These are phyloP conservation scores for Lipomyces starkeyi DNA, from an alignment of 805 yeast species.

Conservation along the genomic window DNA sequence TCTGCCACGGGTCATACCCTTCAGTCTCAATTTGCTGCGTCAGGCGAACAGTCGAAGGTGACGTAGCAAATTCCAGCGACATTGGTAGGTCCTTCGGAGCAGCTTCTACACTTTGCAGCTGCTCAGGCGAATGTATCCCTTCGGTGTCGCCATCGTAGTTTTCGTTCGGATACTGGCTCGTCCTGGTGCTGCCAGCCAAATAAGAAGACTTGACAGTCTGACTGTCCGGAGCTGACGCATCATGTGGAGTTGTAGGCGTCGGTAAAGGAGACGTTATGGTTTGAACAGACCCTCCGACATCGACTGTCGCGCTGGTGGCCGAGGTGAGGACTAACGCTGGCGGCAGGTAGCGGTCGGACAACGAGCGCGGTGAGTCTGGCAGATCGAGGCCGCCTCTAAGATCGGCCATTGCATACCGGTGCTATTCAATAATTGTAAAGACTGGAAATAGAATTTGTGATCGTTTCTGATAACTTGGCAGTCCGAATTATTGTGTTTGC, in stretches of 20 bases:
- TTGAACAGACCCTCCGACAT: not conserved
- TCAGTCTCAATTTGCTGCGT: conserved; percentile 4
- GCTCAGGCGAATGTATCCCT: not conserved
- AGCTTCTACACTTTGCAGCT: not conserved
- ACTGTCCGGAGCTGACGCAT: not conserved
- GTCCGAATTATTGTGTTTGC: not conserved
- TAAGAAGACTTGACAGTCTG: not conserved
- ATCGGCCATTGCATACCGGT: conserved; percentile 22
- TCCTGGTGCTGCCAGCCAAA: not conserved
- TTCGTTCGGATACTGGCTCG: not conserved
- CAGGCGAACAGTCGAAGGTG: conserved; percentile 4
- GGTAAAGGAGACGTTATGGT: not conserved
- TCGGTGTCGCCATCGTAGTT: not conserved
- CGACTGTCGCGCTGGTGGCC: conserved; percentile 1
- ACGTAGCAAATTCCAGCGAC: not conserved
- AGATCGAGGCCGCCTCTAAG: conserved; percentile 28
- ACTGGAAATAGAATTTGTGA: not conserved
- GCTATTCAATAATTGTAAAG: not conserved
- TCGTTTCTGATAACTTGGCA: not conserved
- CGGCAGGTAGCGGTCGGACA: conserved; percentile 25
- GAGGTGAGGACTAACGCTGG: conserved; percentile 14
- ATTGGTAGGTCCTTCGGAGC: not conserved
- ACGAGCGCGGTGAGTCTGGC: conserved; percentile 22
- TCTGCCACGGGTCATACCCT: conserved; percentile 10
- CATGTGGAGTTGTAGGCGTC: not conserved